Conservation (phyloP, 768 basidiomycete species). For the Pholiota conissans region DNA sequence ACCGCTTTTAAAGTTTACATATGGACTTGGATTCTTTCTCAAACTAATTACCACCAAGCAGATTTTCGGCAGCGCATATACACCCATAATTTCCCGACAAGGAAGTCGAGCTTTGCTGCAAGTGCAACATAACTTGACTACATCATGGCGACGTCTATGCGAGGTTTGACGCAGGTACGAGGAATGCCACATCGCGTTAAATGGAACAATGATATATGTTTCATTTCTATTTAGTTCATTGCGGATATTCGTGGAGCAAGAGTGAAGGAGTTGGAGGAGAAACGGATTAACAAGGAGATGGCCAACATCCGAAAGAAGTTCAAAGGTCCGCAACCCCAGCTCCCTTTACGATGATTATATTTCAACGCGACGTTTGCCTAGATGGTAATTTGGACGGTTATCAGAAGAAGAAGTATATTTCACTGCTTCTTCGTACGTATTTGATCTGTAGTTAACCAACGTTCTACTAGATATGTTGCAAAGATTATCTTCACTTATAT, state of each 20-base stretch:
- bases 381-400: constrained; percentile 88
- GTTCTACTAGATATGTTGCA: constrained; percentile 77
- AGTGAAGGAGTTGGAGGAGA: constrained; percentile 96
- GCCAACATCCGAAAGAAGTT: constrained; percentile 99
- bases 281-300: constrained; percentile 99
- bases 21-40: background rate
- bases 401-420: constrained; percentile 85
- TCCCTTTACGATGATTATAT: background rate
- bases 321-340: constrained; percentile 61
- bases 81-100: no score
- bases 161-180: constrained; percentile 87
- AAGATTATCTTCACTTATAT: constrained; percentile 99
- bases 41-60: background rate
- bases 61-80: background rate
- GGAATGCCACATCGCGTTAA: constrained; percentile 2
- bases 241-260: constrained; percentile 97
- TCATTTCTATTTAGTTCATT: constrained; percentile 71
- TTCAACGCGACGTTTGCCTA: constrained; percentile 26
- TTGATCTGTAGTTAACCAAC: background rate
- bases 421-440: background rate
- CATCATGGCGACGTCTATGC: constrained; percentile 87
- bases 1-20: no score
- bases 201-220: constrained; percentile 3
- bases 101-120: no score
- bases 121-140: constrained; percentile 1